phyloP scores from a whole-genome alignment of 345 rosid species.

The Ceriops decandra region DNA sequence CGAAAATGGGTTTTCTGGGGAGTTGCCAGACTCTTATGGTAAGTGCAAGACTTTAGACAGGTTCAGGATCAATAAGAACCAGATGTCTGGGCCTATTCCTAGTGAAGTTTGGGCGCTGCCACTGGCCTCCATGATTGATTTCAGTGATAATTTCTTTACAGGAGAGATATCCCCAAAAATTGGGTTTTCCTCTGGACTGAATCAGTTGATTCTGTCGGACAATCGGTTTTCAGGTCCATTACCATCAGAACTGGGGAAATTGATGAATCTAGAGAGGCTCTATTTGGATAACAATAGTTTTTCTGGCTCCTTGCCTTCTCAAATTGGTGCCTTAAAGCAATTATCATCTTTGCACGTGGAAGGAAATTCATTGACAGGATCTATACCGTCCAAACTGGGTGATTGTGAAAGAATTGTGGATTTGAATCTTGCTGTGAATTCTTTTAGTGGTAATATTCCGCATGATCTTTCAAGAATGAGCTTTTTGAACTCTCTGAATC shows the following conservation, averaged over 20 bases:
- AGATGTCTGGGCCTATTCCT: conserved; percentile 51
- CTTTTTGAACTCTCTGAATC: conserved; percentile 70
- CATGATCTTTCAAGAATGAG: conserved; percentile 34
- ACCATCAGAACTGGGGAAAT: conserved; percentile 55
- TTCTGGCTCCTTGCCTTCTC: conserved; percentile 56
- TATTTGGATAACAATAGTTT: conserved; percentile 53
- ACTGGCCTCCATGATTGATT: conserved; percentile 53
- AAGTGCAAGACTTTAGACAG: conserved; percentile 60
- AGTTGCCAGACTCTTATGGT: conserved; percentile 55
- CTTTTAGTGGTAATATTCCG: conserved; percentile 57
- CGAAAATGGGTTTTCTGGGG: conserved; percentile 62
- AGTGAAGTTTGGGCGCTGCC: conserved; percentile 72
- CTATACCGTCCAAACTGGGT: conserved; percentile 50
- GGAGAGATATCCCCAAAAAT: conserved; percentile 57
- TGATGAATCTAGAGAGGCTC: conserved; percentile 54
- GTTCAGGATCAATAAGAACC: conserved; percentile 57
- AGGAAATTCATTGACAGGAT: conserved; percentile 55
- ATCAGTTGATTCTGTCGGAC: conserved; percentile 51
- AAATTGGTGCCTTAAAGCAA: conserved; percentile 48
- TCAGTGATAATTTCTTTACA: conserved; percentile 58
- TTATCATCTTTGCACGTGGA: conserved; percentile 68
- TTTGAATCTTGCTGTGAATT: conserved; percentile 64
- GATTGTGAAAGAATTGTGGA: conserved; percentile 60
- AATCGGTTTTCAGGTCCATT: conserved; percentile 66
- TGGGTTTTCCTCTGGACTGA: conserved; percentile 42